Percentiles rank a stretch among this genome's conserved stretches.
These are phyloP conservation scores for Raphanus raphanistrum DNA, from an alignment of 345 rosid genomes.

Conservation along the genomic window DNA sequence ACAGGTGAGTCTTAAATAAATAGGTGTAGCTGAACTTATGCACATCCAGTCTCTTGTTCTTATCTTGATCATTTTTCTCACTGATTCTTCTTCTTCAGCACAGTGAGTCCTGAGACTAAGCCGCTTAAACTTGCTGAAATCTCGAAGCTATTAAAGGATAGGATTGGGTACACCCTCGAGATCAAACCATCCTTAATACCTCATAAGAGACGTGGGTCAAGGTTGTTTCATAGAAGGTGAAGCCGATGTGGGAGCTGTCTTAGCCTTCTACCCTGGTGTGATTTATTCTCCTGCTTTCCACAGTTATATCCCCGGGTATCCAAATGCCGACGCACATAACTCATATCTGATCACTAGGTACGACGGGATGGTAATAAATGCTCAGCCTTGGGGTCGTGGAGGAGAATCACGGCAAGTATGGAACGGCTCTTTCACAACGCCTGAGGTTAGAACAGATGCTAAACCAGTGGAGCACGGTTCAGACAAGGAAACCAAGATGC, in stretches of 20 bases:
- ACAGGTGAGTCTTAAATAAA: conserved; percentile 48
- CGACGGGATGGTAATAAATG: conserved; percentile 77
- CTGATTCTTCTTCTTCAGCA: conserved; percentile 56
- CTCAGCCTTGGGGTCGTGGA: conserved; percentile 85
- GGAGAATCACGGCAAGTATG: conserved; percentile 62
- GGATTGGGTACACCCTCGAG: conserved; percentile 60
- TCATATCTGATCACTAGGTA: conserved; percentile 80
- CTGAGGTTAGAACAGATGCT: conserved; percentile 36
- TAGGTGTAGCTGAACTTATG: neutral
- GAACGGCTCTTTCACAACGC: conserved; percentile 44
- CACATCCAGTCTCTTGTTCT: conserved; percentile 2
- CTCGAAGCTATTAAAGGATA: conserved; percentile 61
- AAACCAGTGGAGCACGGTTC: conserved; percentile 41
- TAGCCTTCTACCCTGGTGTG: conserved; percentile 88
- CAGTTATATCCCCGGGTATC: conserved; percentile 79
- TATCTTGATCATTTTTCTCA: conserved; percentile 36
- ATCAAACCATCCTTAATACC: conserved; percentile 67
- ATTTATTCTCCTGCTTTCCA: conserved; percentile 71
- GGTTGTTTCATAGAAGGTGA: conserved; percentile 79
- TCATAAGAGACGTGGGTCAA: conserved; percentile 68
- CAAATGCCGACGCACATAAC: conserved; percentile 63
- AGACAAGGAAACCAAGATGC: conserved; percentile 56
- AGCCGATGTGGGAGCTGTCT: conserved; percentile 75
- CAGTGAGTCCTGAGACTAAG: conserved; percentile 73
- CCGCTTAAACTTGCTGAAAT: conserved; percentile 56